A percentile compares a stretch with the other conserved stretches of the same genome.
phyloP scores from a whole-genome alignment of 2,329 filamentous ascomycete species.

The Colletotrichum tabaci region DNA sequence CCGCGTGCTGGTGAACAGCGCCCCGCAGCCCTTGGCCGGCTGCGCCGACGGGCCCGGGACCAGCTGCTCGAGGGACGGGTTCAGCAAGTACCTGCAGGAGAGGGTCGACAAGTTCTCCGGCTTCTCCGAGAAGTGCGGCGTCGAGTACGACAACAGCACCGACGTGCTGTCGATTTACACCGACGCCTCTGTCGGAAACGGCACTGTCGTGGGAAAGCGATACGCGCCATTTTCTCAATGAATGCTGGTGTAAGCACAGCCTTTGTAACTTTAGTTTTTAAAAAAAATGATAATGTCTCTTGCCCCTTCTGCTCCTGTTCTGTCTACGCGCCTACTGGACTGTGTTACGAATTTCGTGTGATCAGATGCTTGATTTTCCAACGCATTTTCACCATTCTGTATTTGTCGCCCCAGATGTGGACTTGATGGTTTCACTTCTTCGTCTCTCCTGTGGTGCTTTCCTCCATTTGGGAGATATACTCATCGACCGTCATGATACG shows the following conservation, averaged over 20 bases:
- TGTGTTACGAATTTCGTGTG: too few relatives aligned
- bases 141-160: slow-evolving; percentile 53
- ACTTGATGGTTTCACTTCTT: too few relatives aligned
- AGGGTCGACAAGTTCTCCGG: slow-evolving; percentile 56
- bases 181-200: slow-evolving; percentile 46
- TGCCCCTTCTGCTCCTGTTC: too few relatives aligned
- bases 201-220: slow-evolving; percentile 48
- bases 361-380: too few relatives aligned
- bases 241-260: not conserved
- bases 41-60: slow-evolving; percentile 62
- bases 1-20: slow-evolving; percentile 61
- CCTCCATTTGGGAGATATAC: too few relatives aligned
- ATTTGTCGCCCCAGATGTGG: too few relatives aligned
- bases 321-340: too few relatives aligned
- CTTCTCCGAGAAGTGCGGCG: slow-evolving; percentile 57
- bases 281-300: not conserved
- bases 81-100: slow-evolving; percentile 56
- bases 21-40: slow-evolving; percentile 58
- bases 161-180: slow-evolving; percentile 54
- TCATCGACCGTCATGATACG: too few relatives aligned
- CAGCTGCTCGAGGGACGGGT: slow-evolving; percentile 57
- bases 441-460: too few relatives aligned
- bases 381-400: too few relatives aligned
- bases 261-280: not conserved
- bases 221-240: slow-evolving; percentile 13